Percentiles rank a stretch among this genome's conserved stretches.
These are phyloP conservation scores for Macaranga tanarius DNA, from an alignment of 441 rosid species.

Conservation along the genomic window DNA sequence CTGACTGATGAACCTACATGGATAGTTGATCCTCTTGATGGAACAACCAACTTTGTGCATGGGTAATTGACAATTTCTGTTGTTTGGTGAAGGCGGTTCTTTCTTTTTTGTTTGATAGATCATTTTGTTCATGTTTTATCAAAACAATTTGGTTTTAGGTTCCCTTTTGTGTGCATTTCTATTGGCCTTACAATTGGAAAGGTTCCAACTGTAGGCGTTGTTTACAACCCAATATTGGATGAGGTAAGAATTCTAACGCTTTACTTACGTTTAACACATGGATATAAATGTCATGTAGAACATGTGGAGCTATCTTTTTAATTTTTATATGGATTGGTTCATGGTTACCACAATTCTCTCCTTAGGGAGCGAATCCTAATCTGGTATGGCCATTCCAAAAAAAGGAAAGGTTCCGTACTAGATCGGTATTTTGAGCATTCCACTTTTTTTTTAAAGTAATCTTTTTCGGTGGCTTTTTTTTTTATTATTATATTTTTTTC, in stretches of 20 bases:
- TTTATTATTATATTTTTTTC: no score
- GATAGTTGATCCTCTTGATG: slow-evolving; percentile 99
- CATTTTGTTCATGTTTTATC: slow-evolving; percentile 4
- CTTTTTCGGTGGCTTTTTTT: no score
- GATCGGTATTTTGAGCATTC: no score
- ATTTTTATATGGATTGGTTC: background rate
- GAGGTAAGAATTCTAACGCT: slow-evolving; percentile 56
- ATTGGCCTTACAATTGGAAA: slow-evolving; percentile 86
- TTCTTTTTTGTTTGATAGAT: slow-evolving; percentile 3
- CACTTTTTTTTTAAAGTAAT: no score
- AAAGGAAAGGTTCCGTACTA: no score
- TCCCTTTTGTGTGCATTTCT: slow-evolving; percentile 85
- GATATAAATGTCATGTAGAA: slow-evolving; percentile 1
- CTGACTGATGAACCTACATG: slow-evolving; percentile 93
- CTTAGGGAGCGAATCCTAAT: no score
- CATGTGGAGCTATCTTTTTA: background rate
- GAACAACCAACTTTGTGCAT: slow-evolving; percentile 96
- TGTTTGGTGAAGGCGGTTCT: slow-evolving; percentile 17
- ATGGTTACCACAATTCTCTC: no score
- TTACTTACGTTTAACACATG: background rate
- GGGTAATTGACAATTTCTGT: slow-evolving; percentile 45
- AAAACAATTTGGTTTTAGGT: slow-evolving; percentile 41
- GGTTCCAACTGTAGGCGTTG: slow-evolving; percentile 82
- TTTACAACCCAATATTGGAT: slow-evolving; percentile 83
- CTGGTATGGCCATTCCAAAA: no score